Conservation (phyloP, 192 early-diverging fungal species). For the Irineochytrium annulatum region DNA sequence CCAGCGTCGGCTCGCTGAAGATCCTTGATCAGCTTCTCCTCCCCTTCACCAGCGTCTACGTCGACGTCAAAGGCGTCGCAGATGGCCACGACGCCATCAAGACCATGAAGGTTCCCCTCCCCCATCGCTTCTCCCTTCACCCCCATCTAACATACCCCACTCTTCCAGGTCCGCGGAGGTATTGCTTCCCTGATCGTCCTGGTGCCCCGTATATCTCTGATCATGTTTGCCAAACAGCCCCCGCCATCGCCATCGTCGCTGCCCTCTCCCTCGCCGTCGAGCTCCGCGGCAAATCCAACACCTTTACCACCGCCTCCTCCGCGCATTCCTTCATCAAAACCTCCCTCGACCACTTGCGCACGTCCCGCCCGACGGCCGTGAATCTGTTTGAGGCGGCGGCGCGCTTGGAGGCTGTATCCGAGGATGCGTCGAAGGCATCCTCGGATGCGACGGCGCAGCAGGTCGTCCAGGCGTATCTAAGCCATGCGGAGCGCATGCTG, state of each 20-base stretch:
- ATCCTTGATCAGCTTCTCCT: conserved; percentile 91
- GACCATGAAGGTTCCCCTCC: conserved; percentile 70
- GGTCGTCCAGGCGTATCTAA: conserved; percentile 63
- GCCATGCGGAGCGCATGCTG: conserved; percentile 78
- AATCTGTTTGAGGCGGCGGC: conserved; percentile 88
- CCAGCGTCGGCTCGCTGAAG: conserved; percentile 47
- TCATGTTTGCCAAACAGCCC: conserved; percentile 47
- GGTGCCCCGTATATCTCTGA: neutral
- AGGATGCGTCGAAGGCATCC: neutral
- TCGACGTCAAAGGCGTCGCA: conserved; percentile 54
- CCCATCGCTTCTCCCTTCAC: neutral
- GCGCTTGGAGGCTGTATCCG: conserved; percentile 27
- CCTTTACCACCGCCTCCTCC: conserved; percentile 28
- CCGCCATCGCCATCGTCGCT: conserved; percentile 96
- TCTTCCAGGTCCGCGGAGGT: conserved; percentile 45
- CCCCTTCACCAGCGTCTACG: conserved; percentile 78
- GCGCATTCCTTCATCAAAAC: conserved; percentile 49
- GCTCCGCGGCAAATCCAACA: conserved; percentile 24
- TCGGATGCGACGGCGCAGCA: conserved; percentile 25
- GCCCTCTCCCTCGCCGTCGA: conserved; percentile 87
- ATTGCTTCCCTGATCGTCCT: neutral
- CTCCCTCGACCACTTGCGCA: conserved; percentile 66
- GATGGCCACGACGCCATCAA: conserved; percentile 84
- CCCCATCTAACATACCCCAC: neutral
- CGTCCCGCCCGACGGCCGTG: conserved; percentile 93